Evolutionary conservation across 2,329 filamentous ascomycete genomes (phyloP).

Genomic region (Fusarium napiforme): DNA sequence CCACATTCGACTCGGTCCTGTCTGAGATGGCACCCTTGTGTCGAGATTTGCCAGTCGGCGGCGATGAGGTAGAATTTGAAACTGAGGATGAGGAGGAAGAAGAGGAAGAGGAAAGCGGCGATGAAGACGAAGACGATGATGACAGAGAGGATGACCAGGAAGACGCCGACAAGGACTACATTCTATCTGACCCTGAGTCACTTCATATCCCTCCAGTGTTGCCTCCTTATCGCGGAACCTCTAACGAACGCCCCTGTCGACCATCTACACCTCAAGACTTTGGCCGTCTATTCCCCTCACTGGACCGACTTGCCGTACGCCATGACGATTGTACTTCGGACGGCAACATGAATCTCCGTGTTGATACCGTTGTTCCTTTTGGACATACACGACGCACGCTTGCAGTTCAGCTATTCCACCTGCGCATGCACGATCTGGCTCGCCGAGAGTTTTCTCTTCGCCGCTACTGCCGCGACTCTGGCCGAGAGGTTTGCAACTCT

Average conservation of each 20-base stretch:
- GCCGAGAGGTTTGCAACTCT: constrained; percentile 90
- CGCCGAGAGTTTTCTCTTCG: constrained; percentile 89
- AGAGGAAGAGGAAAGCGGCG: constrained; percentile 28
- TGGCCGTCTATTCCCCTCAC: constrained; percentile 85
- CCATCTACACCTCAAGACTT: constrained; percentile 86
- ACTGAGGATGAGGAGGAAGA: constrained; percentile 39
- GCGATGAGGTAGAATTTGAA: constrained; percentile 37
- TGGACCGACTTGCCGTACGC: constrained; percentile 80
- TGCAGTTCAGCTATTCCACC: constrained; percentile 84
- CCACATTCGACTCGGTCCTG: constrained; percentile 83
- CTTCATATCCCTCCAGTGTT: constrained; percentile 60
- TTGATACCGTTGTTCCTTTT: constrained; percentile 77
- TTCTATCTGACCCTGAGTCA: constrained; percentile 43
- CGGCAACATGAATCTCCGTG: constrained; percentile 94
- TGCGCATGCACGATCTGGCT: constrained; percentile 92
- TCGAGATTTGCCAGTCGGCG: constrained; percentile 38
- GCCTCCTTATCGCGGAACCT: constrained; percentile 69
- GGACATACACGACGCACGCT: constrained; percentile 71
- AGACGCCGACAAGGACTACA: constrained; percentile 42
- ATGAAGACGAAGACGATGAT: constrained; percentile 51
- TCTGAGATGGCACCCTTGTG: constrained; percentile 46
- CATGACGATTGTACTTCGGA: constrained; percentile 92
- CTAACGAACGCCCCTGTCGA: constrained; percentile 70
- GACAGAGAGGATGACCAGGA: constrained; percentile 45
- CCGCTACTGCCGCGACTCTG: constrained; percentile 91